Evolutionary conservation across 306 rosid species (phyloP).

Genomic region (Pueraria montana): DNA sequence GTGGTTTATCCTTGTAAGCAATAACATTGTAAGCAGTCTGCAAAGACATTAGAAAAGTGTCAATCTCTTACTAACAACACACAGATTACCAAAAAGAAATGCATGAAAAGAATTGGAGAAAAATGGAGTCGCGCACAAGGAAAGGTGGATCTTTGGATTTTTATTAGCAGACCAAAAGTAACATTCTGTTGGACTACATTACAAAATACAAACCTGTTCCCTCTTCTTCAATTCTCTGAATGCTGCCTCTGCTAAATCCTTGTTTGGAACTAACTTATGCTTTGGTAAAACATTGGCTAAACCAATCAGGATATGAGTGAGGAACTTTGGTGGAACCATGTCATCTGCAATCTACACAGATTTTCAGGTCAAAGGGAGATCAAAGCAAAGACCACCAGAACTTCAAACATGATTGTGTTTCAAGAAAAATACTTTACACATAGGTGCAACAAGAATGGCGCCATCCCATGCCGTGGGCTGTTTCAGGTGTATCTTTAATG

Average conservation of each 20-base stretch:
- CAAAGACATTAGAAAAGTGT: slow-evolving; percentile 45
- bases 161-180: not conserved
- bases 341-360: slow-evolving; percentile 84
- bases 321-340: slow-evolving; percentile 79
- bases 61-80: slow-evolving; percentile 3
- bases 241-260: slow-evolving; percentile 85
- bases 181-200: not conserved
- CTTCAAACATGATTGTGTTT: slow-evolving; percentile 40
- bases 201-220: slow-evolving; percentile 64
- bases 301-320: slow-evolving; percentile 67
- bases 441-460: slow-evolving; percentile 93
- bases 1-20: slow-evolving; percentile 89
- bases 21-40: slow-evolving; percentile 83
- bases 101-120: slow-evolving; percentile 1
- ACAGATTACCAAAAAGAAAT: slow-evolving; percentile 14
- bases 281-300: slow-evolving; percentile 77
- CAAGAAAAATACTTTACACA: slow-evolving; percentile 84
- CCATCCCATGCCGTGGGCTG: slow-evolving; percentile 89
- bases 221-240: slow-evolving; percentile 78
- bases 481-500: slow-evolving; percentile 80
- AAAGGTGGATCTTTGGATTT: not conserved
- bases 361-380: slow-evolving; percentile 45
- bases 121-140: not conserved
- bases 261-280: slow-evolving; percentile 84
- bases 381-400: slow-evolving; percentile 2